phyloP scores from a whole-genome alignment of 768 basidiomycete genomes.

The Boletus pseudopeckii region DNA sequence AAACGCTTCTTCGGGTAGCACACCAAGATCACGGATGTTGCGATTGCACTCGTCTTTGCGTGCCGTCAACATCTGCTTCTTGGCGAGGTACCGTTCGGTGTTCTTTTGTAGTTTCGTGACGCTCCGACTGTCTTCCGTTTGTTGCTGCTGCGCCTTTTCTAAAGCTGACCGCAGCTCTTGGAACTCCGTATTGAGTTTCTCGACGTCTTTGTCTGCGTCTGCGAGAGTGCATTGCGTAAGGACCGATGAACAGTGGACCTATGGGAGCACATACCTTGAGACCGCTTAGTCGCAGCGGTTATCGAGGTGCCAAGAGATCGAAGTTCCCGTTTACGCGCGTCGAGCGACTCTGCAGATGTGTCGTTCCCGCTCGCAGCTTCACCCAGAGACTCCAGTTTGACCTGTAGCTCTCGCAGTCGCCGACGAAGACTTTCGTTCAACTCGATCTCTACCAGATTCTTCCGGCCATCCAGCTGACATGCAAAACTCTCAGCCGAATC shows the following conservation, averaged over 20 bases:
- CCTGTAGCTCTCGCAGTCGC: constrained; percentile 71
- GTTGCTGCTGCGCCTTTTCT: constrained; percentile 77
- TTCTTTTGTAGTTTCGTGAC: constrained; percentile 94
- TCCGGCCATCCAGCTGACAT: constrained; percentile 55
- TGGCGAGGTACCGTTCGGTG: constrained; percentile 90
- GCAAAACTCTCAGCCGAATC: background rate
- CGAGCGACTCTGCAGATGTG: constrained; percentile 62
- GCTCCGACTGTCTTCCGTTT: constrained; percentile 79
- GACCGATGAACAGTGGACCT: too few species aligned
- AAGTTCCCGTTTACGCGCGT: constrained; percentile 67
- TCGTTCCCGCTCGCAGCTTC: constrained; percentile 55
- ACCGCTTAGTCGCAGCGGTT: constrained; percentile 54
- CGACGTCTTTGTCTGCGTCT: constrained; percentile 76
- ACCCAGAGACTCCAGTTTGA: constrained; percentile 72
- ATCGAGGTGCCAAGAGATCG: constrained; percentile 64
- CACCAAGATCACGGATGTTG: constrained; percentile 93
- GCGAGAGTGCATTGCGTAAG: background rate
- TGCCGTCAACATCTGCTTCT: constrained; percentile 77
- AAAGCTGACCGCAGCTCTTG: constrained; percentile 64
- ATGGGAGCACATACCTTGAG: constrained; percentile 45
- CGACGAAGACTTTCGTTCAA: constrained; percentile 85
- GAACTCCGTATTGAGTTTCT: constrained; percentile 55
- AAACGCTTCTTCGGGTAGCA: constrained; percentile 95
- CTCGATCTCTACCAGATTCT: constrained; percentile 87
- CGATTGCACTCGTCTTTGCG: constrained; percentile 94